These are phyloP conservation scores for Usnea hakonensis DNA, from an alignment of 495 filamentous ascomycete species.

Conservation along the genomic window DNA sequence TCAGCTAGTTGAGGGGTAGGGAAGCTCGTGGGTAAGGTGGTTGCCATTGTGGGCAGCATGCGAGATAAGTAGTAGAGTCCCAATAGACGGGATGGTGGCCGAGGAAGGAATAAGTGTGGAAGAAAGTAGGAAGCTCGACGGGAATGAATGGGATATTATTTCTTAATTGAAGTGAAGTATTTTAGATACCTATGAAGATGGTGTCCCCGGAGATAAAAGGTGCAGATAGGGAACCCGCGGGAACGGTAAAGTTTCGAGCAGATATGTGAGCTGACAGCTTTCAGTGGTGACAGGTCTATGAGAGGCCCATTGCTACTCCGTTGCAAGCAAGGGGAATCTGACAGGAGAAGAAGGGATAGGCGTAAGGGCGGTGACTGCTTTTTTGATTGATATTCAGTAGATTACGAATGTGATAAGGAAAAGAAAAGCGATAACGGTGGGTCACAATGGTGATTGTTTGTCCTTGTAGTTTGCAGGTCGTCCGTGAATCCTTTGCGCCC, in stretches of 20 bases:
- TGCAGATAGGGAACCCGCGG: slow-evolving; percentile 1
- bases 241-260: not conserved
- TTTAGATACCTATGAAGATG: not conserved
- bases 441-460: not conserved
- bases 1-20: slow-evolving; percentile 8
- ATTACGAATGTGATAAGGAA: too few species aligned
- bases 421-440: not conserved
- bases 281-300: not conserved
- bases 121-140: not conserved
- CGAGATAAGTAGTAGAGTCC: not conserved
- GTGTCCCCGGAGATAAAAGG: slow-evolving; percentile 11
- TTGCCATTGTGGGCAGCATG: slow-evolving; percentile 11
- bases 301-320: slow-evolving; percentile 2
- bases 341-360: slow-evolving; percentile 1
- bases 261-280: slow-evolving; percentile 1
- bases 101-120: not conserved
- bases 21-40: slow-evolving; percentile 18
- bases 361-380: slow-evolving; percentile 8
- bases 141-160: too few species aligned
- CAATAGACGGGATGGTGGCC: not conserved
- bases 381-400: not conserved
- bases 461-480: not conserved
- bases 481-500: not conserved
- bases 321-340: slow-evolving; percentile 7
- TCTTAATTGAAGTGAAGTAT: not conserved